A percentile compares a stretch with the other conserved stretches of the same genome.
phyloP scores from a whole-genome alignment of 768 basidiomycete genomes.

The Kwoniella dejecticola region DNA sequence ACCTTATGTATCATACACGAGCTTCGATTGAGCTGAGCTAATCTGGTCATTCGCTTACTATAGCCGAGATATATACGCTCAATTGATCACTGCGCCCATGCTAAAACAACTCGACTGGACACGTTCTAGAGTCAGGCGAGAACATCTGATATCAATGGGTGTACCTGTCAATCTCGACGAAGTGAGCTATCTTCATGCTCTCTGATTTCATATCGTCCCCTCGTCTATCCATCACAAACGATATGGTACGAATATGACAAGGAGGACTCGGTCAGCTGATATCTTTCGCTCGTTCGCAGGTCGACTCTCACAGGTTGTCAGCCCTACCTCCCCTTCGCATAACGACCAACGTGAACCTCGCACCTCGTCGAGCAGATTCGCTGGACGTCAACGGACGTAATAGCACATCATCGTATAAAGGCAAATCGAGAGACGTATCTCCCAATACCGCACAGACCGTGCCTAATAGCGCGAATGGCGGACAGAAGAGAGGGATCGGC shows the following conservation, averaged over 20 bases:
- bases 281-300: constrained; percentile 25
- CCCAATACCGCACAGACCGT: constrained; percentile 53
- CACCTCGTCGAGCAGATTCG: constrained; percentile 14
- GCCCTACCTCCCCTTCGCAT: constrained; percentile 77
- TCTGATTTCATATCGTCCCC: not conserved
- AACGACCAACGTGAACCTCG: constrained; percentile 63
- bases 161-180: constrained; percentile 95
- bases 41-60: not conserved
- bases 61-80: constrained; percentile 78
- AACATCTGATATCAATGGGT: constrained; percentile 86
- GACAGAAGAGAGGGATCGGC: constrained; percentile 8
- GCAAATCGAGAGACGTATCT: constrained; percentile 60
- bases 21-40: not conserved
- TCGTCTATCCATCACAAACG: not conserved
- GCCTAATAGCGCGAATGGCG: constrained; percentile 34
- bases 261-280: too few species aligned
- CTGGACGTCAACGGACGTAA: constrained; percentile 21
- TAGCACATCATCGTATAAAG: constrained; percentile 43
- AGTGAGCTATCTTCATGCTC: constrained; percentile 58
- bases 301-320: constrained; percentile 49
- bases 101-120: constrained; percentile 91
- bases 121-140: constrained; percentile 82
- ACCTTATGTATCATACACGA: too few species aligned
- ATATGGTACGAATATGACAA: too few species aligned
- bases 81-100: constrained; percentile 69